Evolutionary conservation across 768 basidiomycete species (phyloP), one percentile per base, ranked within the genome.

Genomic region (Hericium rajendrae): DNA sequence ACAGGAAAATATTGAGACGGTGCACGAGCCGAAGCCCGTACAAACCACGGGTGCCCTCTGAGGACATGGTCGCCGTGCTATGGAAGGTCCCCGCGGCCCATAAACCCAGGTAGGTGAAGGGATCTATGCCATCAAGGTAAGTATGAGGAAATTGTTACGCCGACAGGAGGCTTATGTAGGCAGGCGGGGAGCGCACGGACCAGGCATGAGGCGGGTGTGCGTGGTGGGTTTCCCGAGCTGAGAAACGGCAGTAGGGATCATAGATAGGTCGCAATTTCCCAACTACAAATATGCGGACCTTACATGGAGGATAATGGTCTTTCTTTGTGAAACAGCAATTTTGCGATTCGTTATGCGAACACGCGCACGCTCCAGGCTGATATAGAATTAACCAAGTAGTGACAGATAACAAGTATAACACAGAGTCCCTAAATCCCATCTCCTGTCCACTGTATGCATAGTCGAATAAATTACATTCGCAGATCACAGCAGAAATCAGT

Each of bases 1-100:
- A 84, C 83, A 71, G 84, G 83, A 77, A 85, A 85, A 85, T 85
- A 85, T 85, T 84, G 64, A 75, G 83, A 84, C 81, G 78, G 78
- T 86, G 83, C 84, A 83, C 84, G 80, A 76, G 75, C 83, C 82
- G 74, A 79, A 80, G 80, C 79, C 70, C 80, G 84, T 62, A 62
- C 64, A 65, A 64, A 63, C 60, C 60, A 20, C 20, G 16, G 59
- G 57, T 39, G 57, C 64, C 64, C 64, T 41, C 18, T 38, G 43
- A n/a, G 64, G 64, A 65, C 64, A 65, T n/a, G 64, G 64, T 65
- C 64, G 64, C 64, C 64, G 64, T 65, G 64, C 64, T 62, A 65
- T 65, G 64, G 60, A 54, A 28, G 22, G 28, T 26, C 49, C 49
- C 49, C 49, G 26, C 20, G 49, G 49, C 49, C 49, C 49, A 51